Base-by-base conservation (phyloP, 1,284 basidiomycete species). In the Melanopsichium pennsylvanicum region DNA sequence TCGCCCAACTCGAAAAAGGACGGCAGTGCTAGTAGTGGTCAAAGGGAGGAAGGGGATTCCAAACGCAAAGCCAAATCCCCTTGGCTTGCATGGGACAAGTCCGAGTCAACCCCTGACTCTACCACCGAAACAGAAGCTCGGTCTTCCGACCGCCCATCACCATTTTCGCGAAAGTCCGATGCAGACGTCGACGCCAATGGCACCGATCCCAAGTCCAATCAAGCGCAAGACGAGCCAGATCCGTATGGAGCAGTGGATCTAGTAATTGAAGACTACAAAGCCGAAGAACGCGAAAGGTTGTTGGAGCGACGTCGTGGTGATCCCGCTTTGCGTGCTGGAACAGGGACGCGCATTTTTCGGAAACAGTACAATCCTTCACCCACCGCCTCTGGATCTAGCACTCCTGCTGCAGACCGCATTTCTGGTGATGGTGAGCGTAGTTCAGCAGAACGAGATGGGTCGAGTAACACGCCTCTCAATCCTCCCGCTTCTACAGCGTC, bases 241-340 rank as follows among this genome's bases (percentile, higher is more conserved):
- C 64, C 70, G 9, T 68, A 63, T 46, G 74, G 74, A n/a, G 71
- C 71, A 2, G 69, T 74, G 22, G 72, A 76, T 29, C 41, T 76
- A 3, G 56, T 76, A 2, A 35, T 76, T 11, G 69, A 71, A 32
- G 74, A 76, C 48, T 67, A 55, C 42, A 51, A 70, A 46, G 72
- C 72, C 11, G 74, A 76, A 50, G 74, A 76, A 40, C 40, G 74
- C 16, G 69, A 76, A 23, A 51, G 72, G 4, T 36, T 72, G 5
- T 47, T 70, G 19, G 74, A 76, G 35, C 51, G 74, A 2, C 47
- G 74, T 3, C 51, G 74, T 9, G 74, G 74, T 21, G 74, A 76
- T 33, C 72, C 74, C 11, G 74, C 74, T 1, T 44, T 74, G 2
- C 48, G 74, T 1, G 74, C 72, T 9, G 72, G 72, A 3, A 63